Base-by-base conservation (phyloP, 495 filamentous ascomycete genomes). In the Apiosordaria backusii region DNA sequence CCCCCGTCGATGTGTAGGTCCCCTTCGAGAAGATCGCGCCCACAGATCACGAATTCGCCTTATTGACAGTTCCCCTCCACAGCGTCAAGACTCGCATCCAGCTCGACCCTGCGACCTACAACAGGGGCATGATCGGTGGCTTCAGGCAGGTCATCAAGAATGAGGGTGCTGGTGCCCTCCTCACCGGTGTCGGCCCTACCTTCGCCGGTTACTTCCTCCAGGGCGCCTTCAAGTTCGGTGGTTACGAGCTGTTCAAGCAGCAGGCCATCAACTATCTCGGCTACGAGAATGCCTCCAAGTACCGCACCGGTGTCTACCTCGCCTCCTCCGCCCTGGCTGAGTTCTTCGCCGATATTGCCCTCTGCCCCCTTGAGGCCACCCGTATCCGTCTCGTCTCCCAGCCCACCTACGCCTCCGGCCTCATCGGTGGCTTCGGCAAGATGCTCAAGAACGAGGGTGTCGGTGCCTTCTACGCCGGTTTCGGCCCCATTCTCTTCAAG, bases 41-140 rank as follows among this genome's bases (percentile, higher is more conserved):
- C 18, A 55, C n/a, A 55, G 52, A 55, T 6, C 4, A 55, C 16
- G 13, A 71, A 72, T 67, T 59, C 64, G 53, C 23, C 55, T 57
- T 54, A 63, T 61, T 66, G 5, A n/a, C n/a, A n/a, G n/a, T 9
- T 40, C 35, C 25, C 40, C 18, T 16, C 66, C 70, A 70, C 77
- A 96, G 92, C 81, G 91, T 96, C 84, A 96, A 96, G 88, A 96
- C 92, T 71, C 85, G 91, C 79, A 96, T 96, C 77, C 92, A 96
- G 84, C 89, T 96, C 77, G 92, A 96, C 82, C 92, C 92, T 65
- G 85, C 76, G 70, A 93, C 88, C 77, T 96, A 96, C 84, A 96
- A 96, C 89, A 86, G 82, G 71, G 92, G 92, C 77, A 84, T 96
- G 81, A 85, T 96, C 78, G 92, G 92, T 75, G 90, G 89, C 70